These are phyloP conservation scores for Crithidia brevicula DNA, from an alignment of 208 protist species.

Conservation along the genomic window DNA sequence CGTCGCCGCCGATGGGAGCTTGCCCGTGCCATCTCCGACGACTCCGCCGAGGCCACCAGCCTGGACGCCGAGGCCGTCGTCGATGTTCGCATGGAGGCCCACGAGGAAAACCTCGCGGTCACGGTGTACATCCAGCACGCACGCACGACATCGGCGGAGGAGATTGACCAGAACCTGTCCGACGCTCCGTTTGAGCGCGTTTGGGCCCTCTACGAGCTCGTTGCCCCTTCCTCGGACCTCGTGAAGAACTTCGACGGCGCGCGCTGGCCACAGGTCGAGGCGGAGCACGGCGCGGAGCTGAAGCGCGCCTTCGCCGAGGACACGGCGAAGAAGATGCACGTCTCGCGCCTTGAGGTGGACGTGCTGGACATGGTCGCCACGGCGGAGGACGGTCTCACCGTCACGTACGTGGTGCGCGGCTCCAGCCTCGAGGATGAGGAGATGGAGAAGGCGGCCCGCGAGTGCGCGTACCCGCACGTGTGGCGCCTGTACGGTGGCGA, in stretches of 20 bases:
- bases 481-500: slow-evolving; percentile 43
- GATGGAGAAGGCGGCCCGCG: slow-evolving; percentile 25
- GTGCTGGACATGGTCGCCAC: slow-evolving; percentile 26
- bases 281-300: slow-evolving; percentile 28
- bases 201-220: slow-evolving; percentile 53
- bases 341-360: slow-evolving; percentile 42
- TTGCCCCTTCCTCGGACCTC: slow-evolving; percentile 31
- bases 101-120: slow-evolving; percentile 23
- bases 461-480: slow-evolving; percentile 37
- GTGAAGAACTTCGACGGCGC: slow-evolving; percentile 35
- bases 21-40: slow-evolving; percentile 42
- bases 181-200: slow-evolving; percentile 39
- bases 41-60: slow-evolving; percentile 38
- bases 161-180: slow-evolving; percentile 42
- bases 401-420: slow-evolving; percentile 29
- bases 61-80: slow-evolving; percentile 35
- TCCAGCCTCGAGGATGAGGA: slow-evolving; percentile 28
- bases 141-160: slow-evolving; percentile 25
- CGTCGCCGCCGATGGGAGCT: slow-evolving; percentile 42
- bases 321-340: slow-evolving; percentile 36
- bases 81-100: slow-evolving; percentile 23
- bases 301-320: slow-evolving; percentile 42
- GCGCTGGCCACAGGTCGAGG: slow-evolving; percentile 32
- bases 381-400: slow-evolving; percentile 16
- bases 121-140: slow-evolving; percentile 39